phyloP scores from a whole-genome alignment of 495 filamentous ascomycete species.

The Trichocladium antarcticum region DNA sequence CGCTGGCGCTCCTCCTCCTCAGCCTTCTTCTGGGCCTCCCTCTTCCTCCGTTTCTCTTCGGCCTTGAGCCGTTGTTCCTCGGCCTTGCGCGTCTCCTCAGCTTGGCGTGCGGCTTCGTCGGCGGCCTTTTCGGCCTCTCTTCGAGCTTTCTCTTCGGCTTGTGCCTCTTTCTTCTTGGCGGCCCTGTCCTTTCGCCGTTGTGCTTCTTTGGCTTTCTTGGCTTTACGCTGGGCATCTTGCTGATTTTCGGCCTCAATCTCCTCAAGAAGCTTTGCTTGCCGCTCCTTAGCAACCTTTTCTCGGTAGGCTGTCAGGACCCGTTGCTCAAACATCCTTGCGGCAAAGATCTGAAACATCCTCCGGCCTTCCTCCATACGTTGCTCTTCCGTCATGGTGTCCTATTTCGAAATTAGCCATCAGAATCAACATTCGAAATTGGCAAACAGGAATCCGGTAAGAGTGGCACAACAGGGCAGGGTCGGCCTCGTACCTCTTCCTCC shows the following conservation, averaged over 20 bases:
- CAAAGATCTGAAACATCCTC: constrained; percentile 99
- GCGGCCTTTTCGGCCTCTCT: constrained; percentile 82
- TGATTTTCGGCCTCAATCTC: constrained; percentile 78
- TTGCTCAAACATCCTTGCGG: constrained; percentile 98
- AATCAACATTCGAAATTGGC: background rate
- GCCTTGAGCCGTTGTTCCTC: constrained; percentile 70
- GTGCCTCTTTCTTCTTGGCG: constrained; percentile 67
- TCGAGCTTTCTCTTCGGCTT: constrained; percentile 79
- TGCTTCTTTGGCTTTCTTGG: constrained; percentile 87
- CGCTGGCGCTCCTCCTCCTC: constrained; percentile 72
- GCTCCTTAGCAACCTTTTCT: constrained; percentile 88
- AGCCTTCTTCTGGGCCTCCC: constrained; percentile 82
- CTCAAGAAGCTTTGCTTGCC: constrained; percentile 81
- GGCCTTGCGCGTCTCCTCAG: constrained; percentile 63
- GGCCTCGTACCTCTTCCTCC: constrained; percentile 54
- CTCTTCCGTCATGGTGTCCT: constrained; percentile 95
- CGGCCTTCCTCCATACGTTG: constrained; percentile 98
- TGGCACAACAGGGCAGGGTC: background rate
- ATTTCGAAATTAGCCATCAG: constrained; percentile 24
- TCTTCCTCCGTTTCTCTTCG: constrained; percentile 85
- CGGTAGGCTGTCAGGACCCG: constrained; percentile 92
- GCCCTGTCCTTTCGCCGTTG: constrained; percentile 89
- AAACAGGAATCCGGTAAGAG: background rate
- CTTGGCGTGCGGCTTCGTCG: constrained; percentile 70
- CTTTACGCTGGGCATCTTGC: constrained; percentile 63